A percentile compares a stretch with the other conserved stretches of the same genome.
phyloP scores from a whole-genome alignment of 257 asterid genomes.

The Gentiana macrophylla region DNA sequence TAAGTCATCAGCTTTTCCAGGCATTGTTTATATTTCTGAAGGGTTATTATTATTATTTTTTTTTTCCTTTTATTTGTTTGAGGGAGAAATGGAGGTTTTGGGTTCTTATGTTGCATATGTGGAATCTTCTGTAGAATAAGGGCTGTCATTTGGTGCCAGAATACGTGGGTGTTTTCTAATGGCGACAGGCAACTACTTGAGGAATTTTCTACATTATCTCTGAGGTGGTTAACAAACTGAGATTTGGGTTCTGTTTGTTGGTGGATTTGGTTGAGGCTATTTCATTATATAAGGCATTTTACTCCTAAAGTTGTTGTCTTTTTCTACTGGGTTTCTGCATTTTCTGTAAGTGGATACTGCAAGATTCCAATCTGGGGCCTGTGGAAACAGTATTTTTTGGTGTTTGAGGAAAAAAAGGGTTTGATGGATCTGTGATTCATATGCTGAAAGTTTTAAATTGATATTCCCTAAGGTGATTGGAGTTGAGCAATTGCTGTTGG shows the following conservation, averaged over 20 bases:
- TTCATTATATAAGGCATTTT: conserved; percentile 6
- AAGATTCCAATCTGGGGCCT: conserved; percentile 8
- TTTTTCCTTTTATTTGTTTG: neutral
- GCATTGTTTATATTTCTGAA: neutral
- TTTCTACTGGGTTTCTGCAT: conserved; percentile 17
- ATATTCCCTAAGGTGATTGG: neutral
- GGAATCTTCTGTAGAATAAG: neutral
- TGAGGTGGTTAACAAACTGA: too few species aligned
- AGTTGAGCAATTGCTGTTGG: conserved; percentile 11
- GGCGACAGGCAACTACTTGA: too few species aligned
- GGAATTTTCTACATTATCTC: too few species aligned
- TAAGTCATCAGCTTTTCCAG: conserved; percentile 1
- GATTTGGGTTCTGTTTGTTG: conserved; percentile 7
- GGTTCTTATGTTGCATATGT: conserved; percentile 21
- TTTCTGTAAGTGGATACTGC: conserved; percentile 1
- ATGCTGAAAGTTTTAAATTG: conserved; percentile 2
- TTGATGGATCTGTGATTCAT: neutral
- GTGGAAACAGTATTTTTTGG: conserved; percentile 5
- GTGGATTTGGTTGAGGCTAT: conserved; percentile 5
- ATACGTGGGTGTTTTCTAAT: too few species aligned
- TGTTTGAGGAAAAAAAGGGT: neutral
- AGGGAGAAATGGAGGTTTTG: conserved; percentile 12
- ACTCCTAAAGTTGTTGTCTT: conserved; percentile 10
- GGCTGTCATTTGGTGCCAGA: too few species aligned
- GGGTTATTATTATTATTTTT: too few species aligned